Percentiles rank a stretch among this genome's conserved stretches.
phyloP scores from a whole-genome alignment of 306 rosid species.

The Comarum palustre region DNA sequence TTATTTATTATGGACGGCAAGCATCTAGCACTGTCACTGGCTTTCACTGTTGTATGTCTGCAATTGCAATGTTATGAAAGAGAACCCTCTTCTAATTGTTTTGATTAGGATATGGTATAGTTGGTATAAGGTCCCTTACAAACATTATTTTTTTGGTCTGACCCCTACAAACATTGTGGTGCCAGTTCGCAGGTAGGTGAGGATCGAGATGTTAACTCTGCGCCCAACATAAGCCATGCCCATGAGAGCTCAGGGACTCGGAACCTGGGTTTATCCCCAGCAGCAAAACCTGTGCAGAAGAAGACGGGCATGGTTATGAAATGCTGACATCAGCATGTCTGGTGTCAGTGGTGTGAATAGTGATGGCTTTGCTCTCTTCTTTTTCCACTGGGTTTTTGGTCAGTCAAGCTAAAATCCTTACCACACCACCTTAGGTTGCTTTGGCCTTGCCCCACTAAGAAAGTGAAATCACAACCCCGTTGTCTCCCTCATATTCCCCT shows the following conservation, averaged over 20 bases:
- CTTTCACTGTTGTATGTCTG: background rate
- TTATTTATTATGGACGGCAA: constrained; percentile 23
- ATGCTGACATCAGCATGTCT: constrained; percentile 25
- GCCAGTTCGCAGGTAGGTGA: constrained; percentile 62
- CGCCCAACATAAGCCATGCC: constrained; percentile 60
- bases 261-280: constrained; percentile 23
- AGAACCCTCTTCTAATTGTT: background rate
- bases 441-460: constrained; percentile 49
- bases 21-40: background rate
- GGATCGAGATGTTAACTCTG: constrained; percentile 47
- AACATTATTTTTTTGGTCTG: too few relatives aligned
- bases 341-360: constrained; percentile 41
- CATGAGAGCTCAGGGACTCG: constrained; percentile 38
- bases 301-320: constrained; percentile 30
- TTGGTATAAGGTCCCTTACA: constrained; percentile 28
- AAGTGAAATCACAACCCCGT: constrained; percentile 70
- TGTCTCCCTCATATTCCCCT: constrained; percentile 86
- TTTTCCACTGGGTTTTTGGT: background rate
- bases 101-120: constrained; percentile 1
- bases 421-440: background rate
- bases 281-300: constrained; percentile 32
- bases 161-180: constrained; percentile 36
- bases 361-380: constrained; percentile 30
- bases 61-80: background rate
- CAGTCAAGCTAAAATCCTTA: constrained; percentile 52